Evolutionary conservation across 306 rosid genomes (phyloP).

Genomic region (Cucurbita maxima): DNA sequence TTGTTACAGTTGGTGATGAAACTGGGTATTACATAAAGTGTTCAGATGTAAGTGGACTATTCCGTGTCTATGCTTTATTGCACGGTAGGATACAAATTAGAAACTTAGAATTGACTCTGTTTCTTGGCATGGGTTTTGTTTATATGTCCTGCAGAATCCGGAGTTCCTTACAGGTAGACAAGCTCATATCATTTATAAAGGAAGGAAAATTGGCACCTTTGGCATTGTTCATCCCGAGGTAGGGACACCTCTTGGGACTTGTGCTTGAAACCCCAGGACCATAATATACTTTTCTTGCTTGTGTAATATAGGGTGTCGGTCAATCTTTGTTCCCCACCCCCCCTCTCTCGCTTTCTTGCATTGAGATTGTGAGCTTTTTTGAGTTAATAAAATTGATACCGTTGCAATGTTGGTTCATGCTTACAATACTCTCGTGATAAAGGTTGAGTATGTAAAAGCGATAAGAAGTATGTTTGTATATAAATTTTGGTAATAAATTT

Average conservation of each 20-base stretch:
- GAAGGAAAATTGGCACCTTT: slow-evolving; percentile 54
- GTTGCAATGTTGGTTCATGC: too few species aligned
- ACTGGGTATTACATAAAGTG: slow-evolving; percentile 44
- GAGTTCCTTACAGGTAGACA: slow-evolving; percentile 77
- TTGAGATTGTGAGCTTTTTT: too few species aligned
- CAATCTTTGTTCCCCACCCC: too few species aligned
- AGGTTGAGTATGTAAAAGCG: too few species aligned
- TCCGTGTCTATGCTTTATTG: neutral
- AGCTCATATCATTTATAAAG: slow-evolving; percentile 60
- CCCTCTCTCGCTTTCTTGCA: too few species aligned
- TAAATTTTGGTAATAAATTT: too few species aligned
- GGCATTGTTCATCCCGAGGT: slow-evolving; percentile 98
- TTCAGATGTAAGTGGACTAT: slow-evolving; percentile 46
- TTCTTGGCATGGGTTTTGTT: neutral
- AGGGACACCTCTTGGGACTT: neutral
- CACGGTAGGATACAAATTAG: neutral
- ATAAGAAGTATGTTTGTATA: too few species aligned
- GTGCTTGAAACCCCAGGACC: neutral
- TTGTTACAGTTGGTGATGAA: slow-evolving; percentile 44
- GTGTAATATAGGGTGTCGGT: neutral
- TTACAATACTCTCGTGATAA: too few species aligned
- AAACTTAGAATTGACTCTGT: neutral
- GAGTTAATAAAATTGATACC: too few species aligned
- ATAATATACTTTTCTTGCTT: neutral
- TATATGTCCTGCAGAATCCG: slow-evolving; percentile 45